These are phyloP conservation scores for Eucalyptus pauciflora DNA, from an alignment of 345 rosid genomes.

Conservation along the genomic window DNA sequence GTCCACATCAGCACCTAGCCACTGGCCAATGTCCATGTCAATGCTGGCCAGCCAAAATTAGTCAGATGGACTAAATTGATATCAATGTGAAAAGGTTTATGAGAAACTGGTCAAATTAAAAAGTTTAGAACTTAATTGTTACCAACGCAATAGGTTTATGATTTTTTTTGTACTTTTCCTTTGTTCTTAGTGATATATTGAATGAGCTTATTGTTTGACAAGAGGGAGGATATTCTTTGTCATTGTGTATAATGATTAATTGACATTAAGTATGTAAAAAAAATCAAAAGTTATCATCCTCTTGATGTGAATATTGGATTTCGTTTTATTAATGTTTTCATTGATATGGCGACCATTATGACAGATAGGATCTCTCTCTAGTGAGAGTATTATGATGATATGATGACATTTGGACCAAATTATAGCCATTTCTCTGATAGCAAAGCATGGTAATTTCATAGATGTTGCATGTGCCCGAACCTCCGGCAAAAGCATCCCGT, in stretches of 20 bases:
- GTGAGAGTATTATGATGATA: not conserved
- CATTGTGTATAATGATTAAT: not conserved
- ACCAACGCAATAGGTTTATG: no score
- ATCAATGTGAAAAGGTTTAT: no score
- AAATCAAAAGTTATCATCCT: not conserved
- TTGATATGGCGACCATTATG: not conserved
- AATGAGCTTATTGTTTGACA: not conserved
- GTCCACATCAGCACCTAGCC: fast-evolving
- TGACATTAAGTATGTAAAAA: not conserved
- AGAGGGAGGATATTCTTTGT: not conserved
- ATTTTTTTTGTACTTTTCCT: no score
- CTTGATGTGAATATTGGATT: not conserved
- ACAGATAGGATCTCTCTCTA: not conserved
- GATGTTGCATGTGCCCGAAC: not conserved
- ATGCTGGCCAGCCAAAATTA: fast-evolving
- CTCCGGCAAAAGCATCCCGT: not conserved
- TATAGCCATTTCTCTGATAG: not conserved
- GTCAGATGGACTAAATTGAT: fast-evolving
- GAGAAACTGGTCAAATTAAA: no score
- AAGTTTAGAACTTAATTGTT: no score
- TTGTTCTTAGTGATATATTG: not conserved
- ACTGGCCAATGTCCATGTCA: fast-evolving
- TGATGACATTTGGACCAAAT: not conserved
- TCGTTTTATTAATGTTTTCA: not conserved
- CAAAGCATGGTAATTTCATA: not conserved